Evolutionary conservation across 2,329 filamentous ascomycete species (phyloP).

Genomic region (Blastomyces silverae): DNA sequence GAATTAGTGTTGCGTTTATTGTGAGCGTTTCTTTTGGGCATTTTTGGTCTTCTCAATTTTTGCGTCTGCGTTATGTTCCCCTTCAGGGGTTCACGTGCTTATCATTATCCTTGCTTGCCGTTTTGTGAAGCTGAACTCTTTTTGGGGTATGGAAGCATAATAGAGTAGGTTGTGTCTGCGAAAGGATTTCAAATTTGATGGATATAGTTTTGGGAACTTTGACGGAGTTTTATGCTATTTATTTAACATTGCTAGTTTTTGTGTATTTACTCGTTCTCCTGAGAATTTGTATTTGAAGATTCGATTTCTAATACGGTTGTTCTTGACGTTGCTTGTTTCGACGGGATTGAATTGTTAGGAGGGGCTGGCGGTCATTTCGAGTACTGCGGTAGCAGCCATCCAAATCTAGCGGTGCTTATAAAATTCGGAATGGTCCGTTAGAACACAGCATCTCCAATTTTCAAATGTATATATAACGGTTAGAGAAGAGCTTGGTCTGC

Average conservation of each 20-base stretch:
- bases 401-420: conserved; percentile 43
- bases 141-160: neutral
- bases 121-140: neutral
- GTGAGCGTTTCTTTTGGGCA: neutral
- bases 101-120: neutral
- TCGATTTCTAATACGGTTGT: neutral
- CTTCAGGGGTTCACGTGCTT: neutral
- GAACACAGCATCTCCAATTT: neutral
- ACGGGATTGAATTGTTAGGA: neutral
- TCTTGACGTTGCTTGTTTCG: neutral
- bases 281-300: neutral
- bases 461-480: neutral
- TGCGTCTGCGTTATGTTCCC: neutral
- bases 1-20: neutral
- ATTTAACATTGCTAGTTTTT: neutral
- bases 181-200: neutral
- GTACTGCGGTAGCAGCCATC: neutral
- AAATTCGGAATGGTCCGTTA: neutral
- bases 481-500: neutral
- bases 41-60: neutral
- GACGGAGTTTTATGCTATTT: neutral
- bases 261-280: neutral
- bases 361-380: neutral
- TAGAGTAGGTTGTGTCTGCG: neutral
- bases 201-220: neutral